Conservation (phyloP, 164 flowering plant genomes). For the Annona squamosa region DNA sequence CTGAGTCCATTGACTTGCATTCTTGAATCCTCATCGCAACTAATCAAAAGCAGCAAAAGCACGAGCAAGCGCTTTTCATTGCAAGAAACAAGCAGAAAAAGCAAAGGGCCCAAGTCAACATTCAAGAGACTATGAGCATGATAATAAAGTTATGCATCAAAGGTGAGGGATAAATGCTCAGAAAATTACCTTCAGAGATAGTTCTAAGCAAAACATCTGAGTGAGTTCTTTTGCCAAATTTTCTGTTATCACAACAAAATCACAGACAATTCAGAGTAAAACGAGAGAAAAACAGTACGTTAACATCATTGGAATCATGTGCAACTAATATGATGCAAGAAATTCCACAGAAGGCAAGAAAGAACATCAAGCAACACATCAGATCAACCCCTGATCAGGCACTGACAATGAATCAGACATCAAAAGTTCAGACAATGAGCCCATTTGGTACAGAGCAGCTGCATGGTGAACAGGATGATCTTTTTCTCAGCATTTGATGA, state of each 20-base stretch:
- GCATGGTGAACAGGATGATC: background rate
- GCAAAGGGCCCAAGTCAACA: background rate
- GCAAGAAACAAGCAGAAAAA: background rate
- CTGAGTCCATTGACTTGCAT: constrained; percentile 12
- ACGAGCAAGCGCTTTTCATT: constrained; percentile 54
- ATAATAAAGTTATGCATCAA: background rate
- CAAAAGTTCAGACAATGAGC: background rate
- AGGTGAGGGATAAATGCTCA: background rate
- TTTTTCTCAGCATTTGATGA: background rate
- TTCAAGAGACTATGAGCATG: background rate
- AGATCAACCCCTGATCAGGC: background rate
- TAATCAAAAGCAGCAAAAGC: constrained; percentile 41
- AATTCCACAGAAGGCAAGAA: background rate
- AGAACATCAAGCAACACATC: background rate
- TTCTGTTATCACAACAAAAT: constrained; percentile 28
- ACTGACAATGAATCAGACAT: background rate
- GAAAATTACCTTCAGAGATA: constrained; percentile 48
- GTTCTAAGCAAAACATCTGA: constrained; percentile 60
- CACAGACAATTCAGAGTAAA: background rate
- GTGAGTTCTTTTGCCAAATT: constrained; percentile 58
- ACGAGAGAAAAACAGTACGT: background rate
- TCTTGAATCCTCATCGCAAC: constrained; percentile 23
- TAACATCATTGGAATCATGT: background rate
- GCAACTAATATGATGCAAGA: background rate
- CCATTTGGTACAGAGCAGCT: background rate